These are phyloP conservation scores for Aspergillus caelatus DNA, from an alignment of 2,329 filamentous ascomycete species.

Conservation along the genomic window DNA sequence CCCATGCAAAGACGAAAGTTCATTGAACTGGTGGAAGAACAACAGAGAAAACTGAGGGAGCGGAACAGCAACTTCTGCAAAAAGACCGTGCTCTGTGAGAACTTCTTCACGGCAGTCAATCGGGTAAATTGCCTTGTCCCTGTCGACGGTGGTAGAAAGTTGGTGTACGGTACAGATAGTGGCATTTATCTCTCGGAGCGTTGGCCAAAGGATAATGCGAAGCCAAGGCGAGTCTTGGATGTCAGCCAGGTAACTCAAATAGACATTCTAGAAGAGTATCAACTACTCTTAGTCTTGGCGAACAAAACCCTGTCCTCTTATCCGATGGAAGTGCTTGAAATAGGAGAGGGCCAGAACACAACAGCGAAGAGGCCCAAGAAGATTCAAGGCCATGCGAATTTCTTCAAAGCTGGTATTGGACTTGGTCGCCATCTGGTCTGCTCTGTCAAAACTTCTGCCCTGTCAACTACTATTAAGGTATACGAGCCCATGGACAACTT, in stretches of 20 bases:
- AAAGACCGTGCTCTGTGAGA: constrained; percentile 72
- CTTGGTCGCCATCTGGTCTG: constrained; percentile 92
- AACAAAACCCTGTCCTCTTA: constrained; percentile 94
- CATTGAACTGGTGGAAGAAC: constrained; percentile 91
- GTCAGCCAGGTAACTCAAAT: constrained; percentile 88
- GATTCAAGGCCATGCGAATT: constrained; percentile 95
- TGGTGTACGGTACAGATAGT: constrained; percentile 91
- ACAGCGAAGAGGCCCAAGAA: constrained; percentile 87
- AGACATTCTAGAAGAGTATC: constrained; percentile 93
- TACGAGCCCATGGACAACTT: constrained; percentile 96
- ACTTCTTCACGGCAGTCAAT: constrained; percentile 87
- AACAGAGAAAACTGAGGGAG: constrained; percentile 83
- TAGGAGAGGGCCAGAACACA: constrained; percentile 72
- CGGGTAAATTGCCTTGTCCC: constrained; percentile 94
- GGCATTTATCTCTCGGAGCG: constrained; percentile 92
- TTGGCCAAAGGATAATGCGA: constrained; percentile 76
- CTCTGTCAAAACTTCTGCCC: constrained; percentile 89
- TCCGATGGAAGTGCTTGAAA: constrained; percentile 81
- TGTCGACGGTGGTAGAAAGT: constrained; percentile 89
- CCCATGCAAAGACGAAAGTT: constrained; percentile 90
- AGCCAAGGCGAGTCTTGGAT: constrained; percentile 83
- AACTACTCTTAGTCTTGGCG: constrained; percentile 84
- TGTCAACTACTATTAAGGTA: constrained; percentile 98
- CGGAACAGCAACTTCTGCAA: constrained; percentile 69
- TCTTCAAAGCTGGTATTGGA: constrained; percentile 97